Base-by-base conservation (phyloP, 2,329 filamentous ascomycete species). In the Pseudocercospora cruenta region DNA sequence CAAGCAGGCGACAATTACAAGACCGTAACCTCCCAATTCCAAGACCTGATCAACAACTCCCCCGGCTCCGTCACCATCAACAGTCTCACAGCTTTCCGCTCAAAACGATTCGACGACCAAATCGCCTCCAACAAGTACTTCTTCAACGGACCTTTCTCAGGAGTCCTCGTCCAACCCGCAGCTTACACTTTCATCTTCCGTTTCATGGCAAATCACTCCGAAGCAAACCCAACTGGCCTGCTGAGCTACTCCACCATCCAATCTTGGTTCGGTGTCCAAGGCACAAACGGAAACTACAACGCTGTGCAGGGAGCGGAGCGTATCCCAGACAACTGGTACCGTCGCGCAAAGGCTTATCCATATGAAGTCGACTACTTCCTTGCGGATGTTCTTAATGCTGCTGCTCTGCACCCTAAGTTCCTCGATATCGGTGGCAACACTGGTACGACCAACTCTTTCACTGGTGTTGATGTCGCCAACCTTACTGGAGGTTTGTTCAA, bases 281-380 rank as follows among this genome's bases (percentile, higher is more conserved):
- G 71, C 10, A 65, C 67, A 4, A 62, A 66, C 22, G 72, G 71
- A 43, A 65, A 64, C 43, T 74, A 71, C 67, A 60, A 49, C 3
- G 69, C 65, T 19, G 55, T 62, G 4, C 68, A 68, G 12, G 74
- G 74, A 26, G 53, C 64, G 1, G 73, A 75, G 65, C 59, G 69
- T 2, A 73, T 75, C 36, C 73, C 73, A 1, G 65, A 69, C 2
- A 73, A 75, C 67, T 75, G 73, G 70, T 78, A 77, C 70, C 69
- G 70, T 2, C 73, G 76, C 24, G 68, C 74, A 26, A 36, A 68
- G 7, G 68, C 57, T 12, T 70, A 72, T 53, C 67, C 73, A 22
- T 80, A 79, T 72, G 73, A 72, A 7, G 73, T 78, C 26, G 70
- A 71, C 2, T 77, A 75, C 66, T 69, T 78, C 70, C 10, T 67